Conservation (phyloP, 257 asterid species). For the Avicennia marina region DNA sequence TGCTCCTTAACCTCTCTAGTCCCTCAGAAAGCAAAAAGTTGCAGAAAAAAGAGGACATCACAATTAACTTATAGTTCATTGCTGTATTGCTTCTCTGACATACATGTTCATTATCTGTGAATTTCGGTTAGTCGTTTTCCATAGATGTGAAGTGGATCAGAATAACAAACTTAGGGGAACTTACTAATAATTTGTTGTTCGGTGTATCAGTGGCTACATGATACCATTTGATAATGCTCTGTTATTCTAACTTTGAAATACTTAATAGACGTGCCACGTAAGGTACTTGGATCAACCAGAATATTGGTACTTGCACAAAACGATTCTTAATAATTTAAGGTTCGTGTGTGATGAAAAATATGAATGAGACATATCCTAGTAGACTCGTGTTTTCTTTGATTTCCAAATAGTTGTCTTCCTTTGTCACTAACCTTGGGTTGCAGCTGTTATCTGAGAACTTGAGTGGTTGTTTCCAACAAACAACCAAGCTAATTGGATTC, state of each 20-base stretch:
- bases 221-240: background rate
- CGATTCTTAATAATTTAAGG: background rate
- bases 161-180: background rate
- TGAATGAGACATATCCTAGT: background rate
- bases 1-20: too few relatives aligned
- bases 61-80: too few relatives aligned
- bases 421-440: background rate
- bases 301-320: slow-evolving; percentile 1
- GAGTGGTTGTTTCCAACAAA: background rate
- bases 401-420: background rate
- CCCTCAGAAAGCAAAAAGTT: too few relatives aligned
- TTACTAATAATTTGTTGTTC: background rate
- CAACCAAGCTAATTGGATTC: background rate
- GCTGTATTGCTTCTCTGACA: too few relatives aligned
- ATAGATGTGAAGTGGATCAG: background rate
- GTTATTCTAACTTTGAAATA: background rate
- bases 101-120: background rate
- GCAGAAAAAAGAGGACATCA: too few relatives aligned
- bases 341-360: too few relatives aligned
- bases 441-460: background rate
- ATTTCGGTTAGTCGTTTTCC: background rate
- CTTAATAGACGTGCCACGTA: background rate
- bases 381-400: background rate
- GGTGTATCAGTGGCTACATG: background rate
- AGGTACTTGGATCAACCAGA: background rate